Conservation (phyloP, 495 filamentous ascomycete genomes). For the Gamarada debralockiae region DNA sequence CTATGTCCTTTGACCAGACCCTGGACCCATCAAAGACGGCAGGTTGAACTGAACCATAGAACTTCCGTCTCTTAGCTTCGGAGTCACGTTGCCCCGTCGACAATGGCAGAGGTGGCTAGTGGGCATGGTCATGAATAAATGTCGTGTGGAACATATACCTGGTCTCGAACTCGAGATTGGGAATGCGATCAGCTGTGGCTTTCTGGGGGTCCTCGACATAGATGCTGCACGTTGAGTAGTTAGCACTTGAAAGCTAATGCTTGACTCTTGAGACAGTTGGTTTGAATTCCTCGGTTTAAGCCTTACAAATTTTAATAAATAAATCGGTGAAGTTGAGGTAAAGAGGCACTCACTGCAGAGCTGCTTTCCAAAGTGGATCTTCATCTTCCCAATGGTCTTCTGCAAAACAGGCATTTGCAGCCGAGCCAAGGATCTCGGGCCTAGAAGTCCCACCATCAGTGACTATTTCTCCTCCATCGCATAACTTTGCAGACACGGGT, state of each 20-base stretch:
- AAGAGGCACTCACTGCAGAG: too few species aligned
- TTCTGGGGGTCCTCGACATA: conserved; percentile 7
- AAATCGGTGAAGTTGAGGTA: too few species aligned
- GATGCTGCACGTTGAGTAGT: neutral
- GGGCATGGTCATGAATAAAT: conserved; percentile 13
- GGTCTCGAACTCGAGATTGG: conserved; percentile 11
- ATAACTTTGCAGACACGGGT: conserved; percentile 9
- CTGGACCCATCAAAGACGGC: conserved; percentile 12
- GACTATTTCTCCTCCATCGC: conserved; percentile 6
- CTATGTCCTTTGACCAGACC: neutral
- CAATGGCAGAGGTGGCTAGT: conserved; percentile 2
- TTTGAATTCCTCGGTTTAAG: conserved; percentile 8
- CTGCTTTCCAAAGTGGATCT: conserved; percentile 10
- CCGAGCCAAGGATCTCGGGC: neutral
- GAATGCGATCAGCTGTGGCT: conserved; percentile 2
- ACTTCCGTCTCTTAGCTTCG: neutral
- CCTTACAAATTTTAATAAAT: neutral
- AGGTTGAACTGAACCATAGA: conserved; percentile 13
- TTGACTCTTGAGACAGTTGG: too few species aligned
- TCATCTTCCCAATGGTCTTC: conserved; percentile 8
- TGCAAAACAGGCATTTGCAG: conserved; percentile 2
- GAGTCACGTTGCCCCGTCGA: neutral
- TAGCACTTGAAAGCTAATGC: too few species aligned
- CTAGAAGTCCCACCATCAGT: conserved; percentile 3
- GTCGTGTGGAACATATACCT: conserved; percentile 14